Percentiles rank a stretch among this genome's conserved stretches.
Evolutionary conservation across 768 basidiomycete species (phyloP).

Genomic region (Phaeotremella skinneri): DNA sequence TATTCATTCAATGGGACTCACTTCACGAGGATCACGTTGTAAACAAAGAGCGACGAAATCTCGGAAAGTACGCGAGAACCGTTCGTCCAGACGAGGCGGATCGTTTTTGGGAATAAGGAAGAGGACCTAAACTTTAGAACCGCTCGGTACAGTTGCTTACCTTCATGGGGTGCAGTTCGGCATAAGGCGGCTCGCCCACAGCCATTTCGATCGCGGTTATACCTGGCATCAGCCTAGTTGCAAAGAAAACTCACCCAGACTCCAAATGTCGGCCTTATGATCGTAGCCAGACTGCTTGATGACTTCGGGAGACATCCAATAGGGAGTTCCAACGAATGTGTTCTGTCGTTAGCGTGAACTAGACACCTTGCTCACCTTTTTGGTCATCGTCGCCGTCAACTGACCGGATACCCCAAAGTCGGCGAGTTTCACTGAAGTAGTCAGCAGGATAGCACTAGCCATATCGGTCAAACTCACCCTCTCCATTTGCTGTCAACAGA

Average conservation of each 20-base stretch:
- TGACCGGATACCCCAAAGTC: conserved; percentile 99
- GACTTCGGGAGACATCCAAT: conserved; percentile 99
- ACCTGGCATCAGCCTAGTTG: conserved; percentile 21
- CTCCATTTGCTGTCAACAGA: conserved; percentile 82
- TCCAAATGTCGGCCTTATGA: conserved; percentile 99
- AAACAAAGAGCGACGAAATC: conserved; percentile 93
- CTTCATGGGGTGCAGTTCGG: conserved; percentile 99
- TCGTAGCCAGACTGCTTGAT: conserved; percentile 99
- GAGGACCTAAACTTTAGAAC: conserved; percentile 66
- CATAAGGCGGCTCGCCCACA: conserved; percentile 96
- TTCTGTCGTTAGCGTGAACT: conserved; percentile 82
- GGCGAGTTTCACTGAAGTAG: conserved; percentile 74
- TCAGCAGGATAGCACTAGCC: conserved; percentile 25
- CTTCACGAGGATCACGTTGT: conserved; percentile 88
- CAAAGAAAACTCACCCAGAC: conserved; percentile 60
- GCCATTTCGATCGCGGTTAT: conserved; percentile 92
- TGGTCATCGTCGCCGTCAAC: conserved; percentile 57
- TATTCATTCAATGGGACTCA: conserved; percentile 53
- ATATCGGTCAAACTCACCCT: conserved; percentile 51
- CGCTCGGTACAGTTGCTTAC: conserved; percentile 54
- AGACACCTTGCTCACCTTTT: conserved; percentile 42
- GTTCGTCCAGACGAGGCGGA: conserved; percentile 80
- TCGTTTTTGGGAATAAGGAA: conserved; percentile 98
- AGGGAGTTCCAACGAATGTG: conserved; percentile 95
- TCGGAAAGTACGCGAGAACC: conserved; percentile 84